phyloP scores from a whole-genome alignment of 2,329 filamentous ascomycete genomes.

The Penicillium sp. region DNA sequence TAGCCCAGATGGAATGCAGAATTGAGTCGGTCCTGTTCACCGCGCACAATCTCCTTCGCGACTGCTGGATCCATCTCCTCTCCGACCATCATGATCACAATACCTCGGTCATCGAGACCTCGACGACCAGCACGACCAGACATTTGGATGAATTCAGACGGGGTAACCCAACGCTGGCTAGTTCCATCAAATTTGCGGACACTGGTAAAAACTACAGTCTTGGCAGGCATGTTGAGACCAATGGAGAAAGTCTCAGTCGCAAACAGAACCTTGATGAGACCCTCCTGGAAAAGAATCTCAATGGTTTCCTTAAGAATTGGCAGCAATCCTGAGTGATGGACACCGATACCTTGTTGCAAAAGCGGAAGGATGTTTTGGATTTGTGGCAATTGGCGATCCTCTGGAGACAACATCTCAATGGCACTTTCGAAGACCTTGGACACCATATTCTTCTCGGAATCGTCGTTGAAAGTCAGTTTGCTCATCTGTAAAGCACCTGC shows the following conservation, averaged over 20 bases:
- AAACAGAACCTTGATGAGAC: constrained; percentile 94
- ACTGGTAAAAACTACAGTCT: constrained; percentile 98
- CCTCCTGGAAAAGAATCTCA: constrained; percentile 97
- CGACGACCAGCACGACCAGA: constrained; percentile 93
- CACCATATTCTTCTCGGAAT: constrained; percentile 92
- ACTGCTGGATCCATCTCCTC: constrained; percentile 91
- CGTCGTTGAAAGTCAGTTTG: constrained; percentile 88
- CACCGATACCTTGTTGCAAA: constrained; percentile 85
- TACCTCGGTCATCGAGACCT: constrained; percentile 95
- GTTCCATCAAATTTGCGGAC: constrained; percentile 93
- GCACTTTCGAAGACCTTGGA: constrained; percentile 90
- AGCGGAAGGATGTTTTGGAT: constrained; percentile 88
- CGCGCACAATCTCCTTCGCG: constrained; percentile 94
- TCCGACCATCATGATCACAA: constrained; percentile 99
- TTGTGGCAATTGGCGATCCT: constrained; percentile 83
- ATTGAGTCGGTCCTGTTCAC: constrained; percentile 94
- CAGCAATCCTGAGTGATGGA: constrained; percentile 92
- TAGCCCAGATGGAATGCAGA: constrained; percentile 97
- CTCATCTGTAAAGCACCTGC: constrained; percentile 83
- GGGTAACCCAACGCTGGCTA: constrained; percentile 76
- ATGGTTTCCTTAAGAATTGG: constrained; percentile 98
- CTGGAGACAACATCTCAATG: constrained; percentile 86
- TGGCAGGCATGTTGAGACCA: constrained; percentile 97
- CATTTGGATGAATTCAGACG: constrained; percentile 98
- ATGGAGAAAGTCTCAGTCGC: constrained; percentile 99